These are phyloP conservation scores for Russula emetica DNA, from an alignment of 768 basidiomycete genomes.

Conservation along the genomic window DNA sequence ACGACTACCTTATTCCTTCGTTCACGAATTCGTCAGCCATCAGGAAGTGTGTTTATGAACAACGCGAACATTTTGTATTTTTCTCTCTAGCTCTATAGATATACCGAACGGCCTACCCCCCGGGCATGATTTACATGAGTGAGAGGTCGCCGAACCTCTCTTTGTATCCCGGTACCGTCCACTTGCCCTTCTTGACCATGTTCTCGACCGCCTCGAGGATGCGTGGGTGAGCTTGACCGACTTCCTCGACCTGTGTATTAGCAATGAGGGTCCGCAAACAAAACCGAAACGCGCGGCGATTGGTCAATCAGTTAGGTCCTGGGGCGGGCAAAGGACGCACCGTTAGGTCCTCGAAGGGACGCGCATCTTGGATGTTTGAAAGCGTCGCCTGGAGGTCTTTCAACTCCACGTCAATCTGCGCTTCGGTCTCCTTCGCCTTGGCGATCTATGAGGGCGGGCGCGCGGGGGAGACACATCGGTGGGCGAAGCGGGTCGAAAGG, in stretches of 20 bases:
- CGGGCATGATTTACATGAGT: conserved; percentile 58
- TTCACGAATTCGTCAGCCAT: too few relatives aligned
- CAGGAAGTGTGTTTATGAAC: neutral
- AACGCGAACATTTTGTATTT: neutral
- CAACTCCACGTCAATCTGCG: conserved; percentile 88
- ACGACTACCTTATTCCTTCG: too few relatives aligned
- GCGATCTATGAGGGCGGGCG: conserved; percentile 51
- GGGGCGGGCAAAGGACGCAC: conserved; percentile 52
- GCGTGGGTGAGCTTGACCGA: conserved; percentile 88
- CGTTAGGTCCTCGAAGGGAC: conserved; percentile 95
- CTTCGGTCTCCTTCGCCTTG: conserved; percentile 83
- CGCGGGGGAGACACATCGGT: too few relatives aligned
- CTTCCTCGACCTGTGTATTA: conserved; percentile 68
- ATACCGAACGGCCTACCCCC: neutral
- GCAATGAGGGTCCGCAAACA: neutral
- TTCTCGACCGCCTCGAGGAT: conserved; percentile 86
- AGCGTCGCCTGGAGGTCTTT: conserved; percentile 89
- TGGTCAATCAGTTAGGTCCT: neutral
- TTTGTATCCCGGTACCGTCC: conserved; percentile 95
- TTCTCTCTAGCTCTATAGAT: conserved; percentile 15
- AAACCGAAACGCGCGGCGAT: neutral
- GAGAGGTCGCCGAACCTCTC: conserved; percentile 97
- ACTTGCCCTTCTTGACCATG: conserved; percentile 97
- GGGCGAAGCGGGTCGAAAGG: neutral
- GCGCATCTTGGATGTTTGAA: conserved; percentile 93